Evolutionary conservation across 139 green algal genomes (phyloP), one percentile per base, ranked within the genome.

Genomic region (Coelastrella sp.): DNA sequence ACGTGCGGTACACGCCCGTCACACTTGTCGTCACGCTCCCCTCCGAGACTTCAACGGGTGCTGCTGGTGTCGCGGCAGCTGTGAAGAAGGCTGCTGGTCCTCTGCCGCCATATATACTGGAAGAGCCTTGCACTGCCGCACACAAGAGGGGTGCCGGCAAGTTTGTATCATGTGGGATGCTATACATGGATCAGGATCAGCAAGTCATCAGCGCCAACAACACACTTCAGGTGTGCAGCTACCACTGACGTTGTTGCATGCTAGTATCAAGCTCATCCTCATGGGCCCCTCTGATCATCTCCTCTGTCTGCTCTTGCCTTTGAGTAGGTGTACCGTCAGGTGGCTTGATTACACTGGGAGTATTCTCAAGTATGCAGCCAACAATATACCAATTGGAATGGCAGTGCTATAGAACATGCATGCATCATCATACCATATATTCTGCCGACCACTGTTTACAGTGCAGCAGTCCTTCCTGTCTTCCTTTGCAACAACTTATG

Each of bases 11-110:
- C n/a, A 35, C 66, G 24, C 82, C 82, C 0, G 85, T 95, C 49
- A 92, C 87, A 17, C 79, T 95, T 35, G 56, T 94, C 10, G 86
- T 95, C 11, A 88, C 93, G 6, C 75, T 95, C n/a, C 63, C 80
- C 19, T 24, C 75, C 10, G 24, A 87, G 61, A 56, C 81, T 6
- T 60, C 82, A 8, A 49, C 4, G 6, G 82, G 82, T 35, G 25
- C 10, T 0, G 24, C 19, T 6, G 82, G 57, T 20, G 79, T 63
- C 4, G 79, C 58, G 19, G 63, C 24, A 59, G 82, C 63, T 49
- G 35, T 63, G 15, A 19, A 76, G n/a, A 1, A 25, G 11, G 15
- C 81, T 49, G 65, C 15, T 59, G 84, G 68, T 6, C 84, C 84
- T 5, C 72, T 89, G 49, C 70, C 84, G 7, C 84, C 84, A 8